A percentile compares a stretch with the other conserved stretches of the same genome.
Evolutionary conservation across 2,329 filamentous ascomycete genomes (phyloP).

Genomic region (Aquanectria penicillioides): DNA sequence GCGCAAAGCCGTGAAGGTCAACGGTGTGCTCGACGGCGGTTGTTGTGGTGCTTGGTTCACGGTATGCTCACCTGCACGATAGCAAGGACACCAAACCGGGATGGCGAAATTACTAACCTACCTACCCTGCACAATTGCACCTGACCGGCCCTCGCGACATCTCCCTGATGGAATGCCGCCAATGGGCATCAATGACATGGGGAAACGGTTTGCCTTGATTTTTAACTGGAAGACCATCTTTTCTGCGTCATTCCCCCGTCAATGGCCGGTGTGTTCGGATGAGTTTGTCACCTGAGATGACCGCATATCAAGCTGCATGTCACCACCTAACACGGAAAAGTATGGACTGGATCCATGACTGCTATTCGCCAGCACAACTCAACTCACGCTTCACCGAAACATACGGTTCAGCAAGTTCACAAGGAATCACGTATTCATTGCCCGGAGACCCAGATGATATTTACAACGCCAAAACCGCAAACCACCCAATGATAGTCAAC

Average conservation of each 20-base stretch:
- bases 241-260: too few relatives aligned
- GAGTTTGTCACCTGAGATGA: too few relatives aligned
- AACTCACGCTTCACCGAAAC: background rate
- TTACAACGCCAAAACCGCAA: constrained; percentile 39
- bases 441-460: constrained; percentile 33
- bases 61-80: background rate
- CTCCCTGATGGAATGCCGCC: background rate
- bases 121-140: constrained; percentile 4
- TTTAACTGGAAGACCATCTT: too few relatives aligned
- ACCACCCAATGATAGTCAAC: constrained; percentile 25
- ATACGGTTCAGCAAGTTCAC: background rate
- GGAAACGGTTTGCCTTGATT: too few relatives aligned
- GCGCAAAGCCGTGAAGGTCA: too few relatives aligned
- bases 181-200: too few relatives aligned
- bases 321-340: too few relatives aligned
- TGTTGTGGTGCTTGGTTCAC: background rate
- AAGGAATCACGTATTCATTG: constrained; percentile 38
- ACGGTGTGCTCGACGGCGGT: too few relatives aligned
- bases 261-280: too few relatives aligned
- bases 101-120: constrained; percentile 7
- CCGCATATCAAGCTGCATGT: too few relatives aligned
- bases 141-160: background rate
- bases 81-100: background rate
- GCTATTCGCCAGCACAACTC: background rate
- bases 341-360: too few relatives aligned